Percentiles rank a stretch among this genome's conserved stretches.
Evolutionary conservation across 139 green algal genomes (phyloP).

Genomic region (Tetradesmus obliquus): DNA sequence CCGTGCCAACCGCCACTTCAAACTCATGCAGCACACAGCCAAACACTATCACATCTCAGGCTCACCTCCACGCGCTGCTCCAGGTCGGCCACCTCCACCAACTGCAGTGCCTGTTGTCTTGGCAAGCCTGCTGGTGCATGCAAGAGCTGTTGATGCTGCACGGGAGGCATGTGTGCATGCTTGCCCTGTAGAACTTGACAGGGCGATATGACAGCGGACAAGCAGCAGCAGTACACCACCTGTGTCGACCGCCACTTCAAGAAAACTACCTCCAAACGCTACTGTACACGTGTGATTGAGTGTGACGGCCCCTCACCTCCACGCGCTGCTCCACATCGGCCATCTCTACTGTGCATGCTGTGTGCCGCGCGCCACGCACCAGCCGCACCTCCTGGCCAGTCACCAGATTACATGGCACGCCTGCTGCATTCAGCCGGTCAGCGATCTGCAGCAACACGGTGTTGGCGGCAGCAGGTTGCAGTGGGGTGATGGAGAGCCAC

Average conservation of each 20-base stretch:
- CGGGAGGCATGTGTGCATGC: no score
- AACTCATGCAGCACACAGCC: no score
- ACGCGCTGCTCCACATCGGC: slow-evolving; percentile 62
- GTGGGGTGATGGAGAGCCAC: background rate
- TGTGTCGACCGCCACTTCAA: no score
- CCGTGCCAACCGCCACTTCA: no score
- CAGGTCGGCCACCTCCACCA: background rate
- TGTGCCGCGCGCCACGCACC: slow-evolving; percentile 84
- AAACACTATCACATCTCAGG: background rate
- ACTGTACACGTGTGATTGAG: no score
- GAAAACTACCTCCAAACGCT: no score
- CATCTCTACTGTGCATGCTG: slow-evolving; percentile 98
- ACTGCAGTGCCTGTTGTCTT: background rate
- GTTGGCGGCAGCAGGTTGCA: background rate
- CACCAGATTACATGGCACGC: slow-evolving; percentile 72
- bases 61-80: background rate
- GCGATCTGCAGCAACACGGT: slow-evolving; percentile 42
- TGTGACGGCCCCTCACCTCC: slow-evolving; percentile 75
- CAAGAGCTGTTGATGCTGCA: no score
- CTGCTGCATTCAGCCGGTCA: slow-evolving; percentile 59
- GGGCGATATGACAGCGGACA: no score
- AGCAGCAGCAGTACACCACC: no score
- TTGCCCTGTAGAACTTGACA: no score
- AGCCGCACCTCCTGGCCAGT: slow-evolving; percentile 89
- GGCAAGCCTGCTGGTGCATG: no score